Base-by-base conservation (phyloP, 495 filamentous ascomycete species). In the Aspergillus affinis region DNA sequence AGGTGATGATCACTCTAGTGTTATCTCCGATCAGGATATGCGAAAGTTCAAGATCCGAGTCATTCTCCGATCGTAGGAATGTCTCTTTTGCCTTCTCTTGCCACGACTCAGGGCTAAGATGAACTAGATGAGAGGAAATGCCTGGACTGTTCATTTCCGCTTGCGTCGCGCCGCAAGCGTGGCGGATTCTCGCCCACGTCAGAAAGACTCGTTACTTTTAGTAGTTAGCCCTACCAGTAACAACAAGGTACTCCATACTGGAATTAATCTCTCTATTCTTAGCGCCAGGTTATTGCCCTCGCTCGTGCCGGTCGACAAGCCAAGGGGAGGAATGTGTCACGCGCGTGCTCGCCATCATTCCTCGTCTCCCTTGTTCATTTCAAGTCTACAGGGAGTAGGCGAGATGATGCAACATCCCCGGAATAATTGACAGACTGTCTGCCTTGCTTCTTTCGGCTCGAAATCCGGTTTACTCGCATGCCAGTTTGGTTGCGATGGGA, bases 131-230 rank as follows among this genome's bases (percentile, higher is more conserved):
- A 36, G 30, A 41, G 27, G 51, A 18, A 54, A 54, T 36, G 8
- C 21, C 10, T n/a, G 29, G 15, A 41, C 36, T 13, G 36, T 41
- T 10, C 29, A 4, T 47, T 2, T 26, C 56, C 55, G 55, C 51
- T 57, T 62, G 56, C 59, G 53, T 60, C 53, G 56, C 36, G 51
- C 55, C 59, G 57, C 21, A 62, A 51, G 52, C 51, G 57, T 59
- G 32, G 55, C 55, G 36, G 36, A 41, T 15, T 41, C 36, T 41
- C 36, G 13, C 36, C 36, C 36, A 41, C 36, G 10, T 32, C 30
- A 32, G 13, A 41, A 41, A 4, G 36, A 10, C 9, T 41, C 13
- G 3, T 41, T 41, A 13, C 36, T 4, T 2, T 4, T 7, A 32
- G 30, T 4, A 32, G 30, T 32, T 32, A 32, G 6, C 23, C 23